A percentile compares a stretch with the other conserved stretches of the same genome.
These are phyloP conservation scores for Fusarium abutilonis DNA, from an alignment of 2,329 filamentous ascomycete species.

Conservation along the genomic window DNA sequence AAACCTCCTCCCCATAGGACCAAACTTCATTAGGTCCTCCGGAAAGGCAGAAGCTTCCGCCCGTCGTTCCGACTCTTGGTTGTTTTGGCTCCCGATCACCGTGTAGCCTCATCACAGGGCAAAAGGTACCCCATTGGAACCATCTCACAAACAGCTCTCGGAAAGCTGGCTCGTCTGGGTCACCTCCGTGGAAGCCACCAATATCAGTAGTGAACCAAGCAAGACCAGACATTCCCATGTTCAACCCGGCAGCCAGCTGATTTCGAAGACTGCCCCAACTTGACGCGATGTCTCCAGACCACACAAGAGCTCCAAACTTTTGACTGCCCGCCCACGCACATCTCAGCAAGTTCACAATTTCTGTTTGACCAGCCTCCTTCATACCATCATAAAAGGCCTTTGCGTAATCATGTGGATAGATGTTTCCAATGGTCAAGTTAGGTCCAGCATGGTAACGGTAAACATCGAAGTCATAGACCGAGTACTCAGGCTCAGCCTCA, in stretches of 20 bases:
- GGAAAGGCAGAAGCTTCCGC: conserved; percentile 55
- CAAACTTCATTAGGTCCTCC: conserved; percentile 71
- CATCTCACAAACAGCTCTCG: conserved; percentile 71
- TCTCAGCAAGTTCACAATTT: conserved; percentile 64
- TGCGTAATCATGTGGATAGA: conserved; percentile 68
- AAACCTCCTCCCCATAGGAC: conserved; percentile 70
- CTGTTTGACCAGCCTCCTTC: conserved; percentile 59
- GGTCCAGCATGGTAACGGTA: conserved; percentile 56
- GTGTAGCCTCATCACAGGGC: conserved; percentile 73
- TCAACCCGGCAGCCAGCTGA: conserved; percentile 71
- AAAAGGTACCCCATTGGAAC: conserved; percentile 76
- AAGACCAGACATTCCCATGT: conserved; percentile 72
- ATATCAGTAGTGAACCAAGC: conserved; percentile 78
- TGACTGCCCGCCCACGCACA: conserved; percentile 65
- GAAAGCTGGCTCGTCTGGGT: conserved; percentile 64
- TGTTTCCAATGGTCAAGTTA: conserved; percentile 61
- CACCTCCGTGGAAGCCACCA: conserved; percentile 73
- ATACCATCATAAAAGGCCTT: conserved; percentile 69
- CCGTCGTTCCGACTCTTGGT: conserved; percentile 47
- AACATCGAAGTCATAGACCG: conserved; percentile 71
- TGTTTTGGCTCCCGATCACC: conserved; percentile 69
- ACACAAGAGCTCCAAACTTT: conserved; percentile 71
- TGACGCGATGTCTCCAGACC: conserved; percentile 73
- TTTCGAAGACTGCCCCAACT: conserved; percentile 68
- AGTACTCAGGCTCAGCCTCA: conserved; percentile 74